Base-by-base conservation (phyloP, 169 alveolate genomes). In the Eimeria nieschulzi region DNA sequence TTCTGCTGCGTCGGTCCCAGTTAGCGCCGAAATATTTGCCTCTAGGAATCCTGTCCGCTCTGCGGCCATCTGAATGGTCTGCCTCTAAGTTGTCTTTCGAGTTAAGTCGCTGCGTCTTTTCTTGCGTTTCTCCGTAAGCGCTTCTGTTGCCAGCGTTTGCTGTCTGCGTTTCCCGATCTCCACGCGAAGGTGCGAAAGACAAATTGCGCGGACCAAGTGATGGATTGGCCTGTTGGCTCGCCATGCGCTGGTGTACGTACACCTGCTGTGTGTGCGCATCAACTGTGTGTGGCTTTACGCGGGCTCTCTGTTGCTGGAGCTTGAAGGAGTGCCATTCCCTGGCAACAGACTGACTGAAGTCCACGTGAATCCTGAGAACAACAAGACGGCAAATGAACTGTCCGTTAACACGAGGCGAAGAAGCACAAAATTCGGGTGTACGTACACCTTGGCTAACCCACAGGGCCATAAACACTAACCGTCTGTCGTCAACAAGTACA, bases 401-500 rank as follows among this genome's bases (percentile, higher is more conserved):
- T 6, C 23, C 54, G 12, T 12, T 6, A 26, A n/a, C 64, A 72
- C 33, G 7, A 46, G 56, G 9, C 6, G 19, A 25, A n/a, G 19
- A 71, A 17, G 9, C 46, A 80, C 9, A 5, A 64, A 12, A 72
- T 59, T 59, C 10, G 5, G 66, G 66, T 59, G 66, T 59, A 59
- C 6, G n/a, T 10, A 59, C 66, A 59, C 66, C 66, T 5, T 8
- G 64, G 19, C 19, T 13, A 8, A 55, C 13, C 13, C 64, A 55
- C 10, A 13, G 78, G 19, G 8, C 15, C 23, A 6, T 23, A 75
- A 19, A 0, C 53, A 17, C 71, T 0, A 3, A 91, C 94, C 95
- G 63, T 10, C 93, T 12, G 92, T 98, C 99, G 93, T 99, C 99
- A 61, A 99, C 97, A 19, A 98, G 94, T 3, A 97, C 99, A 70